These are phyloP conservation scores for Aspergillus floridensis DNA, from an alignment of 2,329 filamentous ascomycete species.

Conservation along the genomic window DNA sequence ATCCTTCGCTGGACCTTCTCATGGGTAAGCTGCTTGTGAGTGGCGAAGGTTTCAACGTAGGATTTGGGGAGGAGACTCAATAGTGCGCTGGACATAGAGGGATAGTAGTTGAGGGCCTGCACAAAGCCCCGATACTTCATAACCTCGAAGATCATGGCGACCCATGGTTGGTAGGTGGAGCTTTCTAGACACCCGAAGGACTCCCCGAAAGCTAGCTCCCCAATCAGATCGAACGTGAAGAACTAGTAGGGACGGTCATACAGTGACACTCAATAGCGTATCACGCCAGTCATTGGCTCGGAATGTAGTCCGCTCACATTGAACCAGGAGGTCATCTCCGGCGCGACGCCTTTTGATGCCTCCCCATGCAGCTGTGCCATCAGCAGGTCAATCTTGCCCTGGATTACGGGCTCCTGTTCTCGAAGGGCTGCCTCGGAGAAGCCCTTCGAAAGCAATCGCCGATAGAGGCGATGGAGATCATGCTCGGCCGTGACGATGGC, in stretches of 20 bases:
- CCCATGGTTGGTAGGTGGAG: conserved; percentile 38
- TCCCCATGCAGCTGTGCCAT: conserved; percentile 20
- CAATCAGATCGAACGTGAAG: conserved; percentile 41
- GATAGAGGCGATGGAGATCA: conserved; percentile 5
- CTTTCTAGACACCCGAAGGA: conserved; percentile 40
- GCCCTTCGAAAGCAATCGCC: conserved; percentile 23
- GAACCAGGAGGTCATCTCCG: conserved; percentile 23
- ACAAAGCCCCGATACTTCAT: background rate
- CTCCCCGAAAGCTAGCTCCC: conserved; percentile 41
- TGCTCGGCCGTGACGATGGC: conserved; percentile 11
- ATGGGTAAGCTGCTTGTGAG: background rate
- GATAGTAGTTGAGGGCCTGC: background rate
- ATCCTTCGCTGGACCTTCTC: background rate
- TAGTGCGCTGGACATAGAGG: background rate
- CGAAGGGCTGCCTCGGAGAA: conserved; percentile 31
- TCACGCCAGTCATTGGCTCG: background rate
- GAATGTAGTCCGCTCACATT: conserved; percentile 24
- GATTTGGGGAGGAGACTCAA: background rate
- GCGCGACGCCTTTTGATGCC: background rate
- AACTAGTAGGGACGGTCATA: conserved; percentile 20
- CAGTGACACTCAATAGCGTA: background rate
- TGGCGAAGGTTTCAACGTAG: background rate
- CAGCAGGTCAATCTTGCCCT: conserved; percentile 26
- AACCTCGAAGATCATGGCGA: background rate
- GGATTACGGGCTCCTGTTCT: conserved; percentile 30